Evolutionary conservation across 768 basidiomycete genomes (phyloP), one percentile per base, ranked within the genome.

Genomic region (Tricholoma hemisulphureum): DNA sequence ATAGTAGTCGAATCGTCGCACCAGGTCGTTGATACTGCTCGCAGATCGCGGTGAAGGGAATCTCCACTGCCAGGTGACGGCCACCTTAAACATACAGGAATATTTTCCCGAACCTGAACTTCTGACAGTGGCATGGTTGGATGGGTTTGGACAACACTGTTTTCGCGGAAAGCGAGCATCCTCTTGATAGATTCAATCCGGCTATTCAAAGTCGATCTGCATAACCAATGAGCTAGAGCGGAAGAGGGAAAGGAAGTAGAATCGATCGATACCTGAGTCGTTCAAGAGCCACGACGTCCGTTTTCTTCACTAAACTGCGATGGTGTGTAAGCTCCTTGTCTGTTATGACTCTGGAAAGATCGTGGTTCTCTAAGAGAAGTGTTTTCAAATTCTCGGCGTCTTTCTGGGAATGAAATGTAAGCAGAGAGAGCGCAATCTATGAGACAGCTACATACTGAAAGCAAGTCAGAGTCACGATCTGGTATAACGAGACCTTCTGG

Each of bases 221-320:
- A 51, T 43, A 21, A 20, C 6, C 46, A 55, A 16, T n/a, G 53
- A 31, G 53, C 56, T 58, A 8, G 10, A 18, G 16, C 57, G 53
- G 41, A 35, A 35, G 26, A 29, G n/a, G n/a, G 24, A 9, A 34
- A 18, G 5, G 18, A 20, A 18, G n/a, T 26, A 8, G 14, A 31
- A 41, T 28, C 8, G 10, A 51, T 62, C 70, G 24, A 56, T 49
- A 83, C 83, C 74, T 71, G 56, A 75, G 69, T 2, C 64, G 63
- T 26, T 81, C 76, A n/a, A 82, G 69, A 1, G 73, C 53, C 6
- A 74, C 58, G 16, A 82, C 69, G 35, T 84, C 83, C 51, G 68
- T 67, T 4, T 64, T 60, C n/a, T 69, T 61, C 11, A 61, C 26
- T 8, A 51, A 43, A 29, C 55, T 61, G 43, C 63, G 60, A 39